Conservation (phyloP, 2,329 filamentous ascomycete genomes). For the Albifimbria verrucaria region DNA sequence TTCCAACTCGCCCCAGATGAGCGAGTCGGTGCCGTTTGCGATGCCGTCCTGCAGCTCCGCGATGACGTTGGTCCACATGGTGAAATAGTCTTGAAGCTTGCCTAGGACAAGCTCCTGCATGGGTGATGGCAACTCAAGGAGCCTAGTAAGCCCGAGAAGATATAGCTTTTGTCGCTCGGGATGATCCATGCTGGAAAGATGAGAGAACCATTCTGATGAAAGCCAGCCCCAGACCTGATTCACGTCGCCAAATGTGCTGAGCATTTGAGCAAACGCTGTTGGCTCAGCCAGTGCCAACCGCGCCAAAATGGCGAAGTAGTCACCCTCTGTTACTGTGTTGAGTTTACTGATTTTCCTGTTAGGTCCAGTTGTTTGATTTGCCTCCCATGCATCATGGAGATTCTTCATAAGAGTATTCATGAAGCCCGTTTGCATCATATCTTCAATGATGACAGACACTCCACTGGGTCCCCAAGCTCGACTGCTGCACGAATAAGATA, state of each 20-base stretch:
- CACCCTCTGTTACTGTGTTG: slow-evolving; percentile 72
- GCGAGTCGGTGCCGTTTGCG: slow-evolving; percentile 46
- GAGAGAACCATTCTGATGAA: slow-evolving; percentile 62
- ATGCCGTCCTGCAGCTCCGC: slow-evolving; percentile 61
- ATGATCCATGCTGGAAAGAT: slow-evolving; percentile 66
- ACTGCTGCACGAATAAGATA: slow-evolving; percentile 62
- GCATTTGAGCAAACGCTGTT: slow-evolving; percentile 58
- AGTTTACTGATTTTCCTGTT: slow-evolving; percentile 67
- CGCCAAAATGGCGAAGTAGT: slow-evolving; percentile 81
- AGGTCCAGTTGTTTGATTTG: slow-evolving; percentile 79
- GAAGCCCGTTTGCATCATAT: slow-evolving; percentile 62
- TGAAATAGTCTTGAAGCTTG: slow-evolving; percentile 69
- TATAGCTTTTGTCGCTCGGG: slow-evolving; percentile 67
- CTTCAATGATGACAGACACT: slow-evolving; percentile 60
- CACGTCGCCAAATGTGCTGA: slow-evolving; percentile 43
- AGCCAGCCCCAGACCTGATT: slow-evolving; percentile 59
- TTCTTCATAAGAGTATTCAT: slow-evolving; percentile 61
- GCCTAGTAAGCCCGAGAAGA: slow-evolving; percentile 66
- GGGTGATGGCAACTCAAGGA: slow-evolving; percentile 61
- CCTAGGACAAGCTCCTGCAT: slow-evolving; percentile 56
- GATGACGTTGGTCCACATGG: slow-evolving; percentile 71
- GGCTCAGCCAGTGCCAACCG: slow-evolving; percentile 75
- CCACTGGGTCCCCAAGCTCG: slow-evolving; percentile 59
- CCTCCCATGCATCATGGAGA: slow-evolving; percentile 66
- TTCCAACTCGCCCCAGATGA: slow-evolving; percentile 44